These are phyloP conservation scores for Gnomoniopsis smithogilvyi DNA, from an alignment of 2,329 filamentous ascomycete genomes.

Conservation along the genomic window DNA sequence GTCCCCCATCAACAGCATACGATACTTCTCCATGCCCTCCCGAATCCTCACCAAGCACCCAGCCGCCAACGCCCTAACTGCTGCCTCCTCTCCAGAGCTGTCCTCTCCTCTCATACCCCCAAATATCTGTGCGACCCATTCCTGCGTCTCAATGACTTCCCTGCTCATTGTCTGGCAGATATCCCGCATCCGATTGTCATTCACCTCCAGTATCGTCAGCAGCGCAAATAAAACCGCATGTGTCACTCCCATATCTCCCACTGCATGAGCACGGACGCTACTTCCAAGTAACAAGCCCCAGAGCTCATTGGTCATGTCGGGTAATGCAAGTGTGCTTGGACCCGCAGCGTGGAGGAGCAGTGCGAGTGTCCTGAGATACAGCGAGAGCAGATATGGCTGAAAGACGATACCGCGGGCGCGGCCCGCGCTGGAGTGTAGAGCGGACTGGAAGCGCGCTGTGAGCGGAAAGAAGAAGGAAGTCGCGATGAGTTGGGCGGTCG, in stretches of 20 bases:
- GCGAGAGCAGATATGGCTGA: conserved; percentile 70
- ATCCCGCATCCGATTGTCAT: conserved; percentile 65
- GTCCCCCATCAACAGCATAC: conserved; percentile 72
- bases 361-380: conserved; percentile 83
- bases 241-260: conserved; percentile 63
- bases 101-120: conserved; percentile 51
- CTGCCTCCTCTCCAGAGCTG: conserved; percentile 66
- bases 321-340: conserved; percentile 70
- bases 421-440: conserved; percentile 38
- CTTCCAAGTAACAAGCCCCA: conserved; percentile 71
- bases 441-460: conserved; percentile 73
- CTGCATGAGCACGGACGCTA: conserved; percentile 57
- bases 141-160: conserved; percentile 79
- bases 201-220: conserved; percentile 78
- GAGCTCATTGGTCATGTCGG: conserved; percentile 78
- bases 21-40: conserved; percentile 80
- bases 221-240: conserved; percentile 76
- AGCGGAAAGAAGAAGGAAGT: conserved; percentile 84
- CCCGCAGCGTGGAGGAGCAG: conserved; percentile 81
- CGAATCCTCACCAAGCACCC: conserved; percentile 73
- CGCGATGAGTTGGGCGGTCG: conserved; percentile 72
- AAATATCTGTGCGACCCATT: conserved; percentile 81
- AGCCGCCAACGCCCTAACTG: conserved; percentile 74
- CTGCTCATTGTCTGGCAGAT: conserved; percentile 72
- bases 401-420: conserved; percentile 60